Base-by-base conservation (phyloP, 2,329 filamentous ascomycete species). In the Paecilomyces sp. region DNA sequence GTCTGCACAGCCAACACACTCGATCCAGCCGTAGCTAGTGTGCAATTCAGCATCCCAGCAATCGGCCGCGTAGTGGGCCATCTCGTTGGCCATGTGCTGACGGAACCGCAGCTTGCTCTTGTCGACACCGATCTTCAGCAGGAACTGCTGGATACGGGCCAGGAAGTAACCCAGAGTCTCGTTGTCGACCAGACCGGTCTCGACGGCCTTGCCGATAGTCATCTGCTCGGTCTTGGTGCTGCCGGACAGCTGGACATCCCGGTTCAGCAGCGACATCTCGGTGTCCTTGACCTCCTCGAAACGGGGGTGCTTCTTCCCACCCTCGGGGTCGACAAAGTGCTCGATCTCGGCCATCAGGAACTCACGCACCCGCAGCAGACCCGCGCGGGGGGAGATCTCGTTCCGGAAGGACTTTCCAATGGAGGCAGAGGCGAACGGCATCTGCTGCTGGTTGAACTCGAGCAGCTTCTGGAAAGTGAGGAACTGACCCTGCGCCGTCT, bases 291-390 rank as follows among this genome's bases (percentile, higher is more conserved):
- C 88, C 69, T 96, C 90, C 54, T 85, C 78, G 77, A 99, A 99
- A 59, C 92, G 89, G 57, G 83, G 79, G 75, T 99, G 94, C 79
- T 94, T 95, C 86, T 99, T 99, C 77, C 92, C 91, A 72, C 91
- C 87, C 70, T 94, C 83, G 11, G 94, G 94, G 70, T 99, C 94
- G 66, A 99, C 94, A 72, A 91, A 99, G 77, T 99, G 94, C 80
- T 99, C 94, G 68, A 99, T 96, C 79, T 99, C 94, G 25, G 93
- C 94, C 94, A 99, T 97, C 68, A 97, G 79, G 79, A 99, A 97
- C 76, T 99, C 94, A 68, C 94, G 90, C 52, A 99, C 94, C 68
- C 94, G 89, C 60, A 99, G 80, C 50, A 99, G 86, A 77, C 94
- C 94, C 64, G 91, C 86, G 59, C 94, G 86, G 9, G 94, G 94